Evolutionary conservation across 306 rosid species (phyloP).

Genomic region (Begonia masoniana): DNA sequence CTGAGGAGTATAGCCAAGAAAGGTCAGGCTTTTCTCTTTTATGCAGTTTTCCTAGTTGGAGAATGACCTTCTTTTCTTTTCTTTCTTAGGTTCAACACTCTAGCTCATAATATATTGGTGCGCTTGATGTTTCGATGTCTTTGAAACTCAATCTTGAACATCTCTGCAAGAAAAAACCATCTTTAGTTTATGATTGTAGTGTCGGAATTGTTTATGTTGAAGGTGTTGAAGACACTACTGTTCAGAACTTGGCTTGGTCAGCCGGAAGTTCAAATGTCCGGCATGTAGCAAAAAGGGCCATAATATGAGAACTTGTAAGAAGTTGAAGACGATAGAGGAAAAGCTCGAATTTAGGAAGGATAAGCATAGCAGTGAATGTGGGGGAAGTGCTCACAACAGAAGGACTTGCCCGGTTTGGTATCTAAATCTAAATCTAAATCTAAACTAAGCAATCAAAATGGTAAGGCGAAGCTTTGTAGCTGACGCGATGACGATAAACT

Average conservation of each 20-base stretch:
- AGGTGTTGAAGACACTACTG: conserved; percentile 82
- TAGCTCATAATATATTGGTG: too few species aligned
- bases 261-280: conserved; percentile 33
- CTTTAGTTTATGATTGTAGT: not conserved
- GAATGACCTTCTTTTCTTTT: too few species aligned
- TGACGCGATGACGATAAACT: conserved; percentile 24
- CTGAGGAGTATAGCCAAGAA: too few species aligned
- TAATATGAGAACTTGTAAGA: conserved; percentile 63
- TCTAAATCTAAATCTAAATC: too few species aligned
- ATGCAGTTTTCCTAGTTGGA: too few species aligned
- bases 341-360: conserved; percentile 15
- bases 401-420: conserved; percentile 35
- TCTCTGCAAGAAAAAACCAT: too few species aligned
- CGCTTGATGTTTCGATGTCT: too few species aligned
- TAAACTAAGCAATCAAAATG: conserved; percentile 16
- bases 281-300: conserved; percentile 82
- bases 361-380: too few species aligned
- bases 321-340: conserved; percentile 19
- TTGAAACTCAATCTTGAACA: too few species aligned
- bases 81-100: too few species aligned
- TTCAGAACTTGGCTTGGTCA: conserved; percentile 44
- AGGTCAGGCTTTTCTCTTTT: conserved; percentile 22
- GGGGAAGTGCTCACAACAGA: conserved; percentile 46
- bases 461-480: conserved; percentile 18
- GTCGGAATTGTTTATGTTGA: conserved; percentile 1